Base-by-base conservation (phyloP, 176 grass and related monocot genomes). In the Thalia dealbata region DNA sequence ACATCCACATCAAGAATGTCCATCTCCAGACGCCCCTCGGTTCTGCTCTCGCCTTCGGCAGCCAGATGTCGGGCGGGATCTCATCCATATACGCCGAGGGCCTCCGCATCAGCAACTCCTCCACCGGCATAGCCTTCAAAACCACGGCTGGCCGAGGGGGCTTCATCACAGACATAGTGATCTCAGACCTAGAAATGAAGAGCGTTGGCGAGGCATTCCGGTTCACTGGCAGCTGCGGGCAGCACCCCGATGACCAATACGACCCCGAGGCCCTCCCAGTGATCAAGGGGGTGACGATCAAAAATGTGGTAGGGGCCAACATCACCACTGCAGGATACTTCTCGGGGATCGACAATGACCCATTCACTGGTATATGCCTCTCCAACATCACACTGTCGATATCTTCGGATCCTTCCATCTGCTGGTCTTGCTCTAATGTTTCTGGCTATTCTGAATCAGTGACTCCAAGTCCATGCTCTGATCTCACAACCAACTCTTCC, bases 11-110 rank as follows among this genome's bases (percentile, higher is more conserved):
- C 75, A 80, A 35, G 18, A 96, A 86, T 7, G 78, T 88, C 29
- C 64, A 85, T 82, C 78, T 96, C 35, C 84, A 74, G 68, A 78
- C 86, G 11, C 85, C 87, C 58, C 81, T 76, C 0, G 89, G 93
- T 13, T 79, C 89, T 3, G 93, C 86, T 66, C 76, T 96, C 74
- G 85, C 89, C 63, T 87, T 96, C 70, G 93, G 93, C 35, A 92
- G 89, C 3, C 87, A 96, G 76, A 96, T 96, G 92, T 92, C 89
- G 1, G 89, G 89, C 30, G 89, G 92, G 16, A 92, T 96, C 21
- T 96, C 87, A 61, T 48, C 82, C 80, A 69, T 96, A 76, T 75
- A 79, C 45, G 83, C 50, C 50, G 45, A 80, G 38, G 73, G 88
- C 5, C 52, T 87, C 28, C 76, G 12, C 15, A 88, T 96, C 25